Evolutionary conservation across 2,329 filamentous ascomycete species (phyloP).

Genomic region (Triangularia verruculosa): DNA sequence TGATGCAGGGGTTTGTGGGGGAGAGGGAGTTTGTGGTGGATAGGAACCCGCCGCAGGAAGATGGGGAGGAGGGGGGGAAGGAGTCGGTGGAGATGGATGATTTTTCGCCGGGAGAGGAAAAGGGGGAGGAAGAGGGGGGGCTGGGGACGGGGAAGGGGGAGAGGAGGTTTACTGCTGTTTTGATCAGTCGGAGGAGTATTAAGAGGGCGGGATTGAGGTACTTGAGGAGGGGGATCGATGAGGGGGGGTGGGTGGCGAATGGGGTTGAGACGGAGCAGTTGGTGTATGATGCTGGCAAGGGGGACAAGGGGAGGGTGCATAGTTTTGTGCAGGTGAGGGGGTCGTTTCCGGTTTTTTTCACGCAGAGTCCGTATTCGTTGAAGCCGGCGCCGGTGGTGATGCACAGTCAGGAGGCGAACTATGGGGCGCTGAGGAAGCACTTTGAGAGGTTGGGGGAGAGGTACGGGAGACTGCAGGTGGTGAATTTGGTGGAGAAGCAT

Average conservation of each 20-base stretch:
- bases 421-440: conserved; percentile 73
- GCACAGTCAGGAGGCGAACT: conserved; percentile 77
- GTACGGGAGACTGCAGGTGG: conserved; percentile 75
- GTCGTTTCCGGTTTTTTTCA: conserved; percentile 93
- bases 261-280: conserved; percentile 95
- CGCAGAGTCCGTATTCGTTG: conserved; percentile 88
- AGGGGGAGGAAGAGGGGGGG: conserved; percentile 34
- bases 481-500: conserved; percentile 86
- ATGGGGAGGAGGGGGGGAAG: conserved; percentile 38
- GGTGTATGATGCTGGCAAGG: conserved; percentile 59
- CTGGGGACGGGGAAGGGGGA: conserved; percentile 46
- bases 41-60: conserved; percentile 53
- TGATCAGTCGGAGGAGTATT: conserved; percentile 85
- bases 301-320: conserved; percentile 59
- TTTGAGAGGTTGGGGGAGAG: conserved; percentile 65
- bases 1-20: conserved; percentile 93
- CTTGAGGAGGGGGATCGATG: conserved; percentile 83
- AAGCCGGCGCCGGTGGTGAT: conserved; percentile 82
- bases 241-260: conserved; percentile 85
- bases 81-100: conserved; percentile 44
- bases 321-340: conserved; percentile 87
- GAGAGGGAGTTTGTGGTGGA: conserved; percentile 78
- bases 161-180: conserved; percentile 70
- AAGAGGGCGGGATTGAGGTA: conserved; percentile 88
- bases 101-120: conserved; percentile 24